These are phyloP conservation scores for Sporothrix dimorphospora DNA, from an alignment of 2,329 filamentous ascomycete species.

Conservation along the genomic window DNA sequence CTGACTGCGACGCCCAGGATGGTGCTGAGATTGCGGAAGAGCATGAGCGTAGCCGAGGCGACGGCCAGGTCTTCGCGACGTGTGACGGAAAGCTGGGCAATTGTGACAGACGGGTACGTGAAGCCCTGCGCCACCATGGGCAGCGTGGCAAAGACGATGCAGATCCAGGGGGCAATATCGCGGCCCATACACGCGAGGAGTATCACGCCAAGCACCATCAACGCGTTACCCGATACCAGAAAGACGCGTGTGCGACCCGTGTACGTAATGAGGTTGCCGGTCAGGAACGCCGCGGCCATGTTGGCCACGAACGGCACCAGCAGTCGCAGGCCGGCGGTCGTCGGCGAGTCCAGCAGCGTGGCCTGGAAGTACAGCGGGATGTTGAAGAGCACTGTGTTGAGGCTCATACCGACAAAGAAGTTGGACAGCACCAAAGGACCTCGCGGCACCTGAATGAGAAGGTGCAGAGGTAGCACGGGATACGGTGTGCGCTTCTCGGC, in stretches of 20 bases:
- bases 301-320: not conserved
- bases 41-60: not conserved
- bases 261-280: not conserved
- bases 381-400: constrained; percentile 7
- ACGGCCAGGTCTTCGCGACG: not conserved
- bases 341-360: not conserved
- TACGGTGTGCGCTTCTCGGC: not conserved
- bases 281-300: not conserved
- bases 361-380: not conserved
- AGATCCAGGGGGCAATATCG: not conserved
- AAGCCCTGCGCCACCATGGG: not conserved
- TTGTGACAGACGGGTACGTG: not conserved
- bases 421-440: not conserved
- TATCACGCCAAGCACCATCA: not conserved
- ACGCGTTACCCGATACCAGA: not conserved
- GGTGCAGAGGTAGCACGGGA: not conserved
- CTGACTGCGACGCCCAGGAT: not conserved
- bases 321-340: not conserved
- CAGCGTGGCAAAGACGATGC: not conserved
- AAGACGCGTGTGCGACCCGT: not conserved
- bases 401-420: not conserved
- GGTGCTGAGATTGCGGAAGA: not conserved
- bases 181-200: not conserved
- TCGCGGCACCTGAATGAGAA: not conserved
- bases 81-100: not conserved